Evolutionary conservation across 2,329 filamentous ascomycete species (phyloP).

Genomic region (Neopestalotiopsis sp.): DNA sequence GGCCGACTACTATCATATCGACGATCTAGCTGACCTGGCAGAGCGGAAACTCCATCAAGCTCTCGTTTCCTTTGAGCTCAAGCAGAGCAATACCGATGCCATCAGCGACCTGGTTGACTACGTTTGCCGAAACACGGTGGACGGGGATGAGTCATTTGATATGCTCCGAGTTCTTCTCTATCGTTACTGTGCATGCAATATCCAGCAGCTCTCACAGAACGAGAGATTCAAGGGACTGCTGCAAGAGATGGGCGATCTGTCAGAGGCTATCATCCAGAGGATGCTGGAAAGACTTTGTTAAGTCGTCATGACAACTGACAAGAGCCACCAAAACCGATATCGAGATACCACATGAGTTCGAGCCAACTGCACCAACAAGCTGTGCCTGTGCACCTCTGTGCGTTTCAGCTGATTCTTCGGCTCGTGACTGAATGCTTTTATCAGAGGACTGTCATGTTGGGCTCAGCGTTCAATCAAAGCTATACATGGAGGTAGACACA

Average conservation of each 20-base stretch:
- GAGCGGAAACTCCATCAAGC: neutral
- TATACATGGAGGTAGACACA: too few species aligned
- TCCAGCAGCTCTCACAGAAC: neutral
- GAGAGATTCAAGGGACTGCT: neutral
- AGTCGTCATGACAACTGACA: neutral
- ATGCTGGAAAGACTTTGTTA: neutral
- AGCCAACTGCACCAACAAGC: too few species aligned
- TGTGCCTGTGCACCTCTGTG: too few species aligned
- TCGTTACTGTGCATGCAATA: neutral
- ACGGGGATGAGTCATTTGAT: neutral
- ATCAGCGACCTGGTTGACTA: neutral
- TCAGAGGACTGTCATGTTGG: too few species aligned
- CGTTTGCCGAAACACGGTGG: neutral
- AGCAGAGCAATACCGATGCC: neutral
- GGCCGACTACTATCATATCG: conserved; percentile 43
- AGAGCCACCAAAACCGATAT: too few species aligned
- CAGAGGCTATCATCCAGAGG: neutral
- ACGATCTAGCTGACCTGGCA: conserved; percentile 17
- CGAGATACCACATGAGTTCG: too few species aligned
- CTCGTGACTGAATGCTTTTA: too few species aligned
- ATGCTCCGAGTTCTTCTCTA: neutral
- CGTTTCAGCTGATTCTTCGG: too few species aligned
- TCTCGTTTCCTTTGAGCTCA: neutral
- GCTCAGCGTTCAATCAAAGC: too few species aligned
- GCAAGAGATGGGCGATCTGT: neutral